Percentiles rank a stretch among this genome's conserved stretches.
Evolutionary conservation across 2,329 filamentous ascomycete genomes (phyloP).

Genomic region (Arthrobotrys conoides): DNA sequence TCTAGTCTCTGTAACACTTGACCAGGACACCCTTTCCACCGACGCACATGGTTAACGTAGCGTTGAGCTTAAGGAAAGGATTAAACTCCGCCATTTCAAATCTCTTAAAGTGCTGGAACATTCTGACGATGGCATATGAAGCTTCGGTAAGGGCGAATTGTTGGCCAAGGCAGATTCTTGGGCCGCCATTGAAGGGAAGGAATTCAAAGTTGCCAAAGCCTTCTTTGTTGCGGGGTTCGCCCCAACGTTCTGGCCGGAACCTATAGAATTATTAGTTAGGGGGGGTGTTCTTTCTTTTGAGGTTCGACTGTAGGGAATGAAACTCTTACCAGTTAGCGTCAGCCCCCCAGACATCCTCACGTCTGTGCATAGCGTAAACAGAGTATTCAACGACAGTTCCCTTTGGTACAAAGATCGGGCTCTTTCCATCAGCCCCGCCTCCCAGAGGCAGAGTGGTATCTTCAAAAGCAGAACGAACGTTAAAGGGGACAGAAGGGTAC

Average conservation of each 20-base stretch:
- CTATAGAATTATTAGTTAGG: constrained; percentile 28
- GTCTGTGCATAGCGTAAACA: constrained; percentile 63
- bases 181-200: constrained; percentile 69
- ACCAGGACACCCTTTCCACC: constrained; percentile 48
- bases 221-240: constrained; percentile 47
- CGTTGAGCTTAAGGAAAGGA: constrained; percentile 51
- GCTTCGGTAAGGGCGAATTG: constrained; percentile 67
- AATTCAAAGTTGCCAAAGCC: constrained; percentile 65
- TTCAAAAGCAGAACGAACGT: constrained; percentile 70
- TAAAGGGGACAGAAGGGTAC: constrained; percentile 72
- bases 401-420: constrained; percentile 64
- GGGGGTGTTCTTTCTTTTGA: not conserved
- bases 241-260: constrained; percentile 57
- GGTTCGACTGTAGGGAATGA: not conserved
- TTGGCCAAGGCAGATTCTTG: constrained; percentile 69
- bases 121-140: constrained; percentile 65
- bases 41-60: constrained; percentile 62
- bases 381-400: constrained; percentile 64
- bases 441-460: constrained; percentile 67
- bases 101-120: constrained; percentile 66
- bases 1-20: constrained; percentile 42
- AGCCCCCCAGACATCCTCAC: constrained; percentile 61
- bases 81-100: constrained; percentile 64
- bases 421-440: constrained; percentile 64
- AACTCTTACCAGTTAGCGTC: constrained; percentile 53